Evolutionary conservation across 2,329 filamentous ascomycete genomes (phyloP), one percentile per base, ranked within the genome.

Genomic region (Nemania serpens): DNA sequence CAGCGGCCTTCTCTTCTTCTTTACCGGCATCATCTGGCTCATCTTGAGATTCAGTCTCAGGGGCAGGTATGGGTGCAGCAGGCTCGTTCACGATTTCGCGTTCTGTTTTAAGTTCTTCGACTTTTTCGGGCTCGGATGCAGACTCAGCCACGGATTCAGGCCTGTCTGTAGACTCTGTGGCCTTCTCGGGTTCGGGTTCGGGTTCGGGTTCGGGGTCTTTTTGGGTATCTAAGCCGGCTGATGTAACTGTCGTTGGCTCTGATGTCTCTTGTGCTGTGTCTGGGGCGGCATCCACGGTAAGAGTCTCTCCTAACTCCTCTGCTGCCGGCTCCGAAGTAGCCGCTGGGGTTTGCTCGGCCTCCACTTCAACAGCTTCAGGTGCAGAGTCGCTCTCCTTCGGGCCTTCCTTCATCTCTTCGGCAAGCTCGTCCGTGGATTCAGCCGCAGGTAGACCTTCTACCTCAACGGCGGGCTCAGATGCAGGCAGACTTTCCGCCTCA

Each of bases 201-300:
- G 43, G 43, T 13, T 60, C 58, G 2, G 57, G 52, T 7, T 54
- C 46, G 17, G 42, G 20, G 5, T 59, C 59, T n/a, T 43, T 55
- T 5, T 61, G n/a, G 10, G 59, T 20, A 3, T 58, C 57, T n/a
- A 49, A 48, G 41, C 59, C 51, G 17, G 33, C 17, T 36, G 55
- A 45, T 25, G 55, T 46, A 15, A 22, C 39, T 4, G 18, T 36
- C 13, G n/a, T 25, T 41, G 50, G 17, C 42, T 53, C 34, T n/a
- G 55, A 17, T 50, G 59, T n/a, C 37, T 61, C 64, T 34, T 59
- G 29, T 20, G 49, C 43, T 17, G 36, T 47, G 22, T 55, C 51
- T 2, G 50, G 41, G 29, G 45, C 15, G 39, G 37, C 37, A 18
- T 59, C 41, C 2, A n/a, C 52, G 15, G 43, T 29, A 11, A 47